Percentiles rank a stretch among this genome's conserved stretches.
Evolutionary conservation across 2,329 filamentous ascomycete genomes (phyloP).

Genomic region (Fusarium chaquense): DNA sequence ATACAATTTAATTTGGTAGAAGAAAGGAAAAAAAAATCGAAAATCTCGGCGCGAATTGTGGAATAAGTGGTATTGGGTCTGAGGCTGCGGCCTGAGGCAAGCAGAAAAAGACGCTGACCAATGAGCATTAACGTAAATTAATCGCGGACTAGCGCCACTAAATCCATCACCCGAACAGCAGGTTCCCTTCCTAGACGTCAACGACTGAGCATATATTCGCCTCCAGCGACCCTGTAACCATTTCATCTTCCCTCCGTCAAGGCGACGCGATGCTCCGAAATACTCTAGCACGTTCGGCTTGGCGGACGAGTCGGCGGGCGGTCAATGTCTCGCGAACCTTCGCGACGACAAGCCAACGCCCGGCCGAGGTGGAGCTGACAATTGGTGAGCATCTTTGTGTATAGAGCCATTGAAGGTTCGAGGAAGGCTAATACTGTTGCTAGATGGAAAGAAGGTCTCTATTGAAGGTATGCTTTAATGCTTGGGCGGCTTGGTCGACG

Average conservation of each 20-base stretch:
- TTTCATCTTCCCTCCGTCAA: constrained; percentile 61
- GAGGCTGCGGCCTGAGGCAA: constrained; percentile 55
- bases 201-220: constrained; percentile 56
- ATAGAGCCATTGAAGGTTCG: constrained; percentile 49
- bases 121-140: constrained; percentile 60
- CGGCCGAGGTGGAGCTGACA: constrained; percentile 95
- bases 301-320: constrained; percentile 71
- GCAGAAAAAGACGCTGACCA: constrained; percentile 49
- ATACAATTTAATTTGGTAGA: constrained; percentile 70
- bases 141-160: constrained; percentile 57
- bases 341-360: constrained; percentile 80
- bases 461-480: constrained; percentile 80
- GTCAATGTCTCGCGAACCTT: constrained; percentile 79
- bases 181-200: constrained; percentile 56
- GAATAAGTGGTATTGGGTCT: constrained; percentile 25
- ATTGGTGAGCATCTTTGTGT: constrained; percentile 71
- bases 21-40: constrained; percentile 47
- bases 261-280: constrained; percentile 77
- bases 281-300: constrained; percentile 75
- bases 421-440: constrained; percentile 50
- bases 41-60: constrained; percentile 39
- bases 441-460: constrained; percentile 97
- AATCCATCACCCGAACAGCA: constrained; percentile 55
- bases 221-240: constrained; percentile 53
- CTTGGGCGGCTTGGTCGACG: constrained; percentile 31